A percentile compares a stretch with the other conserved stretches of the same genome.
These are phyloP conservation scores for Phanerochaete carnosa DNA, from an alignment of 768 basidiomycete species.

Conservation along the genomic window DNA sequence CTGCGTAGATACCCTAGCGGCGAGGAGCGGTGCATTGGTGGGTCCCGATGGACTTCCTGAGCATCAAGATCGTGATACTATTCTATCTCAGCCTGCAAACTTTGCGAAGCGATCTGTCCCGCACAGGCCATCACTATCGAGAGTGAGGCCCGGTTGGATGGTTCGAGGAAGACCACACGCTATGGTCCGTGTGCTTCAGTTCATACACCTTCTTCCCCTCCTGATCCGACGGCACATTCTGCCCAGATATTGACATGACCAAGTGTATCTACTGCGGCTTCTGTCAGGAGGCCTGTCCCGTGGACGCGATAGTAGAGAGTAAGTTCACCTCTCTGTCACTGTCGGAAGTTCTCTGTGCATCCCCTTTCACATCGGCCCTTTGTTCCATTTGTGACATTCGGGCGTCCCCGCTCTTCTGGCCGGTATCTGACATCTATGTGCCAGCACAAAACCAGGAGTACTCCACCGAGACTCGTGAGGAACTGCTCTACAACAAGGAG, in stretches of 20 bases:
- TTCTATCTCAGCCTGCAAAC: conserved; percentile 79
- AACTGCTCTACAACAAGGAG: conserved; percentile 99
- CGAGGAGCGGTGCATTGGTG: conserved; percentile 98
- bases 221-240: conserved; percentile 9
- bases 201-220: not conserved
- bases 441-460: conserved; percentile 96
- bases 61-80: not conserved
- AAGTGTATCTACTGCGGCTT: conserved; percentile 99
- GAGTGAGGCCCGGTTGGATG: conserved; percentile 93
- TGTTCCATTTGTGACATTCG: not conserved
- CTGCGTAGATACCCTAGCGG: conserved; percentile 94
- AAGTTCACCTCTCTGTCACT: conserved; percentile 28
- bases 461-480: conserved; percentile 96
- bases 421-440: conserved; percentile 3
- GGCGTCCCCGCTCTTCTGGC: not conserved
- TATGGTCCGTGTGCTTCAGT: conserved; percentile 61
- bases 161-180: conserved; percentile 94
- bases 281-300: conserved; percentile 99
- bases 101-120: conserved; percentile 99
- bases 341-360: conserved; percentile 9
- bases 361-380: conserved; percentile 8
- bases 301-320: conserved; percentile 99
- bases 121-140: conserved; percentile 99
- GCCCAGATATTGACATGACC: conserved; percentile 96
- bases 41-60: conserved; percentile 27